Conservation (phyloP, 2,329 filamentous ascomycete genomes). For the Fusarium dimerum region DNA sequence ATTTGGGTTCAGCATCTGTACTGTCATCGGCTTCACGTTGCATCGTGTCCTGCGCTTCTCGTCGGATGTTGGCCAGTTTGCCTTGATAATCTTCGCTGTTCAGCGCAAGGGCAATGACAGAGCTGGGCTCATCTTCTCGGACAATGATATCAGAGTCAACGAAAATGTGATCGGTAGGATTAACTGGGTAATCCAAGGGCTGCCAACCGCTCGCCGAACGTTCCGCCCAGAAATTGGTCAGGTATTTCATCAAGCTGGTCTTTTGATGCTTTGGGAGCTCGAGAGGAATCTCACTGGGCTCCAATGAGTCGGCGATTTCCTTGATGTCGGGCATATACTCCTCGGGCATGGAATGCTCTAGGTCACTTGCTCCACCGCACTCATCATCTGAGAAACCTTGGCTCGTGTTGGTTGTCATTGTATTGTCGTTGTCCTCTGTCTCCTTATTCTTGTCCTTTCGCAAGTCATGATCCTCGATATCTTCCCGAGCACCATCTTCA, state of each 20-base stretch:
- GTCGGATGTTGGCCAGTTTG: conserved; percentile 71
- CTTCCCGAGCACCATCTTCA: conserved; percentile 23
- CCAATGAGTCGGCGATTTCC: conserved; percentile 63
- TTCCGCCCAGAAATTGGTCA: conserved; percentile 98
- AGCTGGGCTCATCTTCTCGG: conserved; percentile 94
- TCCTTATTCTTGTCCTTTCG: conserved; percentile 29
- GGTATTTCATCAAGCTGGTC: conserved; percentile 89
- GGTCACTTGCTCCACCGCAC: conserved; percentile 64
- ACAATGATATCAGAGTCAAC: conserved; percentile 97
- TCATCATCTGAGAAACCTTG: conserved; percentile 71
- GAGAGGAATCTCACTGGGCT: conserved; percentile 61
- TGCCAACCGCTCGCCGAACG: conserved; percentile 94
- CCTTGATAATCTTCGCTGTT: conserved; percentile 83
- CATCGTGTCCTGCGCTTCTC: conserved; percentile 46
- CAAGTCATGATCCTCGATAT: conserved; percentile 18
- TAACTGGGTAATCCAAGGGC: conserved; percentile 87
- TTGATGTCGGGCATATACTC: conserved; percentile 66
- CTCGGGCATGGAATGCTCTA: conserved; percentile 68
- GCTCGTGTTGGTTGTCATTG: conserved; percentile 32
- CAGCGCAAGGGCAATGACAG: conserved; percentile 89
- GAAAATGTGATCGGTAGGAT: conserved; percentile 88
- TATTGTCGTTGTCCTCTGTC: conserved; percentile 32
- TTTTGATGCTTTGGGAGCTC: conserved; percentile 92
- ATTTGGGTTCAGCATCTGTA: conserved; percentile 31
- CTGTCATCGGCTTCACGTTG: conserved; percentile 38